Percentiles rank a stretch among this genome's conserved stretches.
Evolutionary conservation across 805 yeast genomes (phyloP).

Genomic region (Isabelozyma rhagii): DNA sequence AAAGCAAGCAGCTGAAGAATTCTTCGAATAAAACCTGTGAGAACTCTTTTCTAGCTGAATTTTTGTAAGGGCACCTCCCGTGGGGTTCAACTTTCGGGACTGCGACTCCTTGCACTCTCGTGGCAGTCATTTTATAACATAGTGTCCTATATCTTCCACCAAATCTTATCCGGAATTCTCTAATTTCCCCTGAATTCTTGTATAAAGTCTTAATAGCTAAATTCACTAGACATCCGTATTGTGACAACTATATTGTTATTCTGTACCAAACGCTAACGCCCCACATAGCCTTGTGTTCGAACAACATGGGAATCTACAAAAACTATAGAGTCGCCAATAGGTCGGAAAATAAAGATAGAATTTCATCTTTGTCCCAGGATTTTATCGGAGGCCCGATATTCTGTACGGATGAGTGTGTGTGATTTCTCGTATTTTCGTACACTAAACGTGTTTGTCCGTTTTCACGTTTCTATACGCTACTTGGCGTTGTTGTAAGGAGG

Average conservation of each 20-base stretch:
- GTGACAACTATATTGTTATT: too few relatives aligned
- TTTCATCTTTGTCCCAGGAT: not conserved
- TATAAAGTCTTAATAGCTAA: not conserved
- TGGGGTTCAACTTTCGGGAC: too few relatives aligned
- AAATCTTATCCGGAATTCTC: not conserved
- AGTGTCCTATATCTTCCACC: not conserved
- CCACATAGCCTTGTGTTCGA: slow-evolving; percentile 1
- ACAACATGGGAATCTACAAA: too few relatives aligned
- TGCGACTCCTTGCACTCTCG: too few relatives aligned
- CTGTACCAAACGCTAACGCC: too few relatives aligned
- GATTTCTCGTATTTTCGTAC: not conserved
- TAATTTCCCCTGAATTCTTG: not conserved
- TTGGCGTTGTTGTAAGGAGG: not conserved
- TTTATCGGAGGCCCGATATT: not conserved
- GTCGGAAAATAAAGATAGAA: not conserved
- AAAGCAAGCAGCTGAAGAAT: too few relatives aligned
- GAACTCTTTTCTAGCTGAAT: too few relatives aligned
- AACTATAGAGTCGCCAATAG: not conserved
- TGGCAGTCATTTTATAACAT: too few relatives aligned
- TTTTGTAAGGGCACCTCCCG: too few relatives aligned
- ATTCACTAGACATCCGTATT: not conserved
- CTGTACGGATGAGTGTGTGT: not conserved
- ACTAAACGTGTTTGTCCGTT: not conserved
- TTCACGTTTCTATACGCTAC: not conserved
- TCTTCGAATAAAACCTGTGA: too few relatives aligned